Evolutionary conservation across 225 moss, liverwort and hornwort genomes (phyloP).

Genomic region (Ulota crispa): DNA sequence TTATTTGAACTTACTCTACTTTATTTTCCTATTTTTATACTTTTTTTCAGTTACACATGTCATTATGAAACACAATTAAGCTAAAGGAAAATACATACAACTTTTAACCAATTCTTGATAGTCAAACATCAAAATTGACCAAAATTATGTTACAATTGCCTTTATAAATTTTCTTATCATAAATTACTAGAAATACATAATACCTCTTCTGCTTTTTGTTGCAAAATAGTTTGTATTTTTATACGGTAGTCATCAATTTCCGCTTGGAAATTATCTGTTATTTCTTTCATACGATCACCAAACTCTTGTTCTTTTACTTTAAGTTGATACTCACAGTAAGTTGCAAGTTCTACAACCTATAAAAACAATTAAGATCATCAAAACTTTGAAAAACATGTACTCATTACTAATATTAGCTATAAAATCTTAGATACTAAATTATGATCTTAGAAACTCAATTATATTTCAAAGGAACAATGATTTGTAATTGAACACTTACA

Average conservation of each 20-base stretch:
- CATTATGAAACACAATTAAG: too few species aligned
- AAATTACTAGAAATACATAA: rapidly evolving
- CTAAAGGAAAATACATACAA: too few species aligned
- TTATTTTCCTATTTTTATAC: too few species aligned
- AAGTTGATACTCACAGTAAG: slow-evolving; percentile 80
- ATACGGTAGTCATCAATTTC: slow-evolving; percentile 46
- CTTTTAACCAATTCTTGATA: too few species aligned
- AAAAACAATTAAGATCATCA: neutral
- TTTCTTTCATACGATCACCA: slow-evolving; percentile 53
- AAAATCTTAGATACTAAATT: too few species aligned
- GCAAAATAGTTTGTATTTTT: slow-evolving; percentile 58
- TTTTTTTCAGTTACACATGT: too few species aligned
- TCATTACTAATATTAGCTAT: rapidly evolving
- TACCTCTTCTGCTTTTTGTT: slow-evolving; percentile 82
- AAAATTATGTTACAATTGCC: neutral
- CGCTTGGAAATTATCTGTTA: slow-evolving; percentile 38
- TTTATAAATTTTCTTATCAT: rapidly evolving
- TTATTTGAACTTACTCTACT: too few species aligned
- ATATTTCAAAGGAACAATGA: neutral
- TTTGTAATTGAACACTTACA: too few species aligned
- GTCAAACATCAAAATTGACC: neutral
- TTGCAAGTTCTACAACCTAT: slow-evolving; percentile 69
- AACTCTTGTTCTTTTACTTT: slow-evolving; percentile 82
- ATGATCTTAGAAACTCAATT: too few species aligned
- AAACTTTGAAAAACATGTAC: rapidly evolving